Base-by-base conservation (phyloP, 1,284 basidiomycete species). In the Tylopilus orsonianus region DNA sequence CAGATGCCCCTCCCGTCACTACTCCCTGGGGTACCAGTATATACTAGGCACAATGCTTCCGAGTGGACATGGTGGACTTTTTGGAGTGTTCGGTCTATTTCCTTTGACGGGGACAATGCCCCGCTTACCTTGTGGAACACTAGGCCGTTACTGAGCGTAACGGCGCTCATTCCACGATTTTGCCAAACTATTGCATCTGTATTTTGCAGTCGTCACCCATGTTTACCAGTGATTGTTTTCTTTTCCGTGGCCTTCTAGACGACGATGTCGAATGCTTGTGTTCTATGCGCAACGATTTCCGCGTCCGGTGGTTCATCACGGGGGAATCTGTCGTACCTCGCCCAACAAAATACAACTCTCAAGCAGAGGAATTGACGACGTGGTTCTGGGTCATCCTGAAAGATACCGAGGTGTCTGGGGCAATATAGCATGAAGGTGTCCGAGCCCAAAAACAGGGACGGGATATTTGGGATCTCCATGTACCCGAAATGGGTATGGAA, bases 251-350 rank as follows among this genome's bases (percentile, higher is more conserved):
- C 27, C 38, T 48, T 24, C 29, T 43, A 20, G 55, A 57, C 8
- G 29, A 44, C 8, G 44, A 55, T 10, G 24, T 49, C 8, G 44
- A 46, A 8, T 43, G 53, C 24, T 49, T 71, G 35, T 51, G 62
- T 9, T 41, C 53, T n/a, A 45, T 72, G 16, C 58, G 56, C 45
- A 72, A 69, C 38, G 62, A 71, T 46, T 49, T 53, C 20, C 55
- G 54, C 27, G 58, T 71, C 30, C 61, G 60, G 39, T 61, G 53
- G 8, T 56, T 58, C 39, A 51, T 67, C 41, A 62, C 60, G 13
- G 52, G 52, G 19, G 61, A 61, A 19, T 59, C 61, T 39, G 49
- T 66, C 37, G 55, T 62, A 10, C 66, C 69, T 9, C 54, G 46
- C 16, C 59, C 58, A 26, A 44, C 54, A 12, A 63, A 63, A 23